Evolutionary conservation across 164 flowering plant genomes (phyloP).

Genomic region (Cinnamomum chago): DNA sequence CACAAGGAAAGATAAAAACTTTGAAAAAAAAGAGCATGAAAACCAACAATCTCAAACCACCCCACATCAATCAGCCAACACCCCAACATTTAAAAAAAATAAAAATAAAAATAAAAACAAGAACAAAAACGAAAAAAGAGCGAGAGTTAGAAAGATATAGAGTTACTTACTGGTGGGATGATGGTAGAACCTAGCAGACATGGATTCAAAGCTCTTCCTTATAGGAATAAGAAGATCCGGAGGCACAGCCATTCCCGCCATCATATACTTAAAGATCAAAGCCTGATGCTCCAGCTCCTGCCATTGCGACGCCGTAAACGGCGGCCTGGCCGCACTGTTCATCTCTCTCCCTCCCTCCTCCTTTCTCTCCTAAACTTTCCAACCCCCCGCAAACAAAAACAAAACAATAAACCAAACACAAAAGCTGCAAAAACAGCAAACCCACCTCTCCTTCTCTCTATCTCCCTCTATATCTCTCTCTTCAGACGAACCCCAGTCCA

Average conservation of each 20-base stretch:
- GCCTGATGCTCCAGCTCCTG: constrained; percentile 74
- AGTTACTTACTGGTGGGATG: constrained; percentile 39
- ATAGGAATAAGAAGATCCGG: constrained; percentile 50
- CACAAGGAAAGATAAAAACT: background rate
- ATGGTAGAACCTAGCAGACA: constrained; percentile 41
- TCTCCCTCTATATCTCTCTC: background rate
- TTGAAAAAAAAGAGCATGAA: background rate
- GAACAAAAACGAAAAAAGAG: too few relatives aligned
- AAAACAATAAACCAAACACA: background rate
- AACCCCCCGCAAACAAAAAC: constrained; percentile 4
- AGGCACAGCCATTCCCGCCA: constrained; percentile 60
- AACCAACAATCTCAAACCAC: background rate
- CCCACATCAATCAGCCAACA: background rate
- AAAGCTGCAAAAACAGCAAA: constrained; percentile 25
- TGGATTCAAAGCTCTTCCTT: constrained; percentile 36
- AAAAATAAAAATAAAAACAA: too few relatives aligned
- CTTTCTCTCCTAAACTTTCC: constrained; percentile 2
- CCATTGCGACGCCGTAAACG: constrained; percentile 65
- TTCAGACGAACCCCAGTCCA: constrained; percentile 20
- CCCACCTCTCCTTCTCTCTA: background rate
- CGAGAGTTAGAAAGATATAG: background rate
- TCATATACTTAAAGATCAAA: constrained; percentile 53
- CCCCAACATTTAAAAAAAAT: too few relatives aligned
- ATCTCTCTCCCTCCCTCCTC: constrained; percentile 10
- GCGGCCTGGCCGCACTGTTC: constrained; percentile 37